Conservation (phyloP, 2,329 filamentous ascomycete species). For the Aaosphaeria pasadenensis region DNA sequence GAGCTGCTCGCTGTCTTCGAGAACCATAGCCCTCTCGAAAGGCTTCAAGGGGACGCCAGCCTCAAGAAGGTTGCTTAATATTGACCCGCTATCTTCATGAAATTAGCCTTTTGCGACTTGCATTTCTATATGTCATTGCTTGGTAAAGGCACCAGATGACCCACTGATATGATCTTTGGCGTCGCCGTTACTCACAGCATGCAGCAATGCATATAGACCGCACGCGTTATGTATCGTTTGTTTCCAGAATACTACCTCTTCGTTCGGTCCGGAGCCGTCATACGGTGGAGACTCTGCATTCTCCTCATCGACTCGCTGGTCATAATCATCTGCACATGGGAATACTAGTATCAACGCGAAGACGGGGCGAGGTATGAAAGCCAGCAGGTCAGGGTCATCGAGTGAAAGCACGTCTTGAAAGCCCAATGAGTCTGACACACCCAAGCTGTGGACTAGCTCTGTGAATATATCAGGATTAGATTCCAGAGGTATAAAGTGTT, state of each 20-base stretch:
- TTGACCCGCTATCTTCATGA: conserved; percentile 9
- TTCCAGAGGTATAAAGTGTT: conserved; percentile 42
- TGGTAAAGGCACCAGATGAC: conserved; percentile 10
- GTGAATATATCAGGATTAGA: conserved; percentile 90
- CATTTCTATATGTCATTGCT: not conserved
- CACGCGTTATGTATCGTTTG: conserved; percentile 95
- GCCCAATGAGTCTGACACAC: conserved; percentile 65
- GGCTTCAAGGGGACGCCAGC: conserved; percentile 6
- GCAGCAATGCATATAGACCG: conserved; percentile 83
- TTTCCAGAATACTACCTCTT: conserved; percentile 83
- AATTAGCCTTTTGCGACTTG: not conserved
- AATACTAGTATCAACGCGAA: conserved; percentile 89
- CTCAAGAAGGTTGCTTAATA: conserved; percentile 11
- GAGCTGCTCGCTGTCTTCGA: conserved; percentile 20
- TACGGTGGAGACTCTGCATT: conserved; percentile 63
- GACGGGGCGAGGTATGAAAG: conserved; percentile 79
- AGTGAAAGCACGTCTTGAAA: conserved; percentile 90
- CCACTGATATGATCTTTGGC: conserved; percentile 61
- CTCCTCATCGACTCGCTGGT: conserved; percentile 67
- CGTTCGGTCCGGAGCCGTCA: conserved; percentile 57
- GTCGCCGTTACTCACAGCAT: conserved; percentile 75
- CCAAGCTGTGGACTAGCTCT: conserved; percentile 75
- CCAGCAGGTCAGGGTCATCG: conserved; percentile 74
- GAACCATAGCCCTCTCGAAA: conserved; percentile 11
- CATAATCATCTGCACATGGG: conserved; percentile 73